Conservation (phyloP, 371 early-diverging fungal species). For the Choanephora cucurbitarum region DNA sequence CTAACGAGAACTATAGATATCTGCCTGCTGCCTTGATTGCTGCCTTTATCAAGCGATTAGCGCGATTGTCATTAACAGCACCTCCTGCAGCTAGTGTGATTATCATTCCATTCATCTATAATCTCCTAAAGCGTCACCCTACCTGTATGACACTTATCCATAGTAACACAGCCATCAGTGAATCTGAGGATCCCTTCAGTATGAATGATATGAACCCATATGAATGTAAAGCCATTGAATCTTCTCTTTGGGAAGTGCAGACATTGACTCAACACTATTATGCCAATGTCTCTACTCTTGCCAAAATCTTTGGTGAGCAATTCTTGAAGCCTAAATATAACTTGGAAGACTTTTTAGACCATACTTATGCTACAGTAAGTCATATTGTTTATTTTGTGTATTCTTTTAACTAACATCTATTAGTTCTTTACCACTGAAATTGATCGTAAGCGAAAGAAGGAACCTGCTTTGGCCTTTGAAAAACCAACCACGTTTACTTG, state of each 20-base stretch:
- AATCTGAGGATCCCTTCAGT: conserved; percentile 69
- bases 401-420: neutral
- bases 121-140: conserved; percentile 88
- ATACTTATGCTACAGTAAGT: conserved; percentile 80
- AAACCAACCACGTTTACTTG: conserved; percentile 48
- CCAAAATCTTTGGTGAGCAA: conserved; percentile 82
- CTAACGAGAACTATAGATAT: conserved; percentile 50
- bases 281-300: conserved; percentile 82
- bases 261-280: conserved; percentile 83
- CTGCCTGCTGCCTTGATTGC: conserved; percentile 88
- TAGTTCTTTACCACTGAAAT: conserved; percentile 74
- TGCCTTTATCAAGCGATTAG: conserved; percentile 89
- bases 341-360: conserved; percentile 93
- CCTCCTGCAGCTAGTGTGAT: conserved; percentile 86
- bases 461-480: conserved; percentile 69
- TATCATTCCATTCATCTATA: conserved; percentile 87
- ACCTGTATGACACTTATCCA: conserved; percentile 87
- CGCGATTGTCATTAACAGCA: conserved; percentile 79
- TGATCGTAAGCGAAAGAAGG: conserved; percentile 65
- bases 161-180: conserved; percentile 40
- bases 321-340: conserved; percentile 83
- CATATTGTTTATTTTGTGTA: neutral
- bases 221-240: conserved; percentile 79
- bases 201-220: conserved; percentile 72
- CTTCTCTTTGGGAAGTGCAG: conserved; percentile 92